A percentile compares a stretch with the other conserved stretches of the same genome.
phyloP scores from a whole-genome alignment of 495 filamentous ascomycete species.

The Lasiosphaeris hirsuta region DNA sequence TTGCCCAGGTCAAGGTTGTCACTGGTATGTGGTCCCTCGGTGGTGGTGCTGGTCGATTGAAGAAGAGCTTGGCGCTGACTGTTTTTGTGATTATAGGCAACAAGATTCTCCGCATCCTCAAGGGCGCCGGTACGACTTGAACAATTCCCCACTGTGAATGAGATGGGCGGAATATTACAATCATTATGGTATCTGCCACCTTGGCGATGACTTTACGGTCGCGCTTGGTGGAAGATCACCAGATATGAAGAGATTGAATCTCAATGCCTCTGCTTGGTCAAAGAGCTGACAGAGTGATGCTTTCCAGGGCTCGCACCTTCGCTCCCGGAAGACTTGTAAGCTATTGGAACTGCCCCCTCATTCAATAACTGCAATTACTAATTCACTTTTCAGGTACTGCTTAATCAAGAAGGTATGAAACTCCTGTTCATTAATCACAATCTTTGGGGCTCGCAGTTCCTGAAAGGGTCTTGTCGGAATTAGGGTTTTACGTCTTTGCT shows the following conservation, averaged over 20 bases:
- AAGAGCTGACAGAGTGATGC: slow-evolving; percentile 92
- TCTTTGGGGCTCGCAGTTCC: no score
- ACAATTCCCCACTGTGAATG: slow-evolving; percentile 9
- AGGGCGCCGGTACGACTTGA: slow-evolving; percentile 57
- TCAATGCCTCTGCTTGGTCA: slow-evolving; percentile 89
- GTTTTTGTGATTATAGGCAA: slow-evolving; percentile 61
- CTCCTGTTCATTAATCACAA: not conserved
- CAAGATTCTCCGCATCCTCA: slow-evolving; percentile 99
- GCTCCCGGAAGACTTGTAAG: slow-evolving; percentile 85
- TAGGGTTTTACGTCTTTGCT: not conserved
- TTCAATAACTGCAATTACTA: slow-evolving; percentile 1
- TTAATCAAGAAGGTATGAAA: slow-evolving; percentile 94
- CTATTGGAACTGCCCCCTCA: slow-evolving; percentile 16
- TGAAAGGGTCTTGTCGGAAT: no score
- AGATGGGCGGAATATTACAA: not conserved
- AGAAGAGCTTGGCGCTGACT: slow-evolving; percentile 19
- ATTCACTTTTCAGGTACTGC: slow-evolving; percentile 55
- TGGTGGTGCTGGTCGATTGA: slow-evolving; percentile 5
- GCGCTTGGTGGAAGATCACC: slow-evolving; percentile 10
- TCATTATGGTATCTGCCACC: slow-evolving; percentile 2
- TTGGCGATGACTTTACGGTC: not conserved
- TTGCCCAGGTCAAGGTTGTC: slow-evolving; percentile 94
- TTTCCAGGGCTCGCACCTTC: slow-evolving; percentile 90
- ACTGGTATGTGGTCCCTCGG: slow-evolving; percentile 66
- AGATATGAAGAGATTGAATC: slow-evolving; percentile 13